Evolutionary conservation across 176 grass and related monocot species (phyloP).

Genomic region (Dendrocalamus sinicus): DNA sequence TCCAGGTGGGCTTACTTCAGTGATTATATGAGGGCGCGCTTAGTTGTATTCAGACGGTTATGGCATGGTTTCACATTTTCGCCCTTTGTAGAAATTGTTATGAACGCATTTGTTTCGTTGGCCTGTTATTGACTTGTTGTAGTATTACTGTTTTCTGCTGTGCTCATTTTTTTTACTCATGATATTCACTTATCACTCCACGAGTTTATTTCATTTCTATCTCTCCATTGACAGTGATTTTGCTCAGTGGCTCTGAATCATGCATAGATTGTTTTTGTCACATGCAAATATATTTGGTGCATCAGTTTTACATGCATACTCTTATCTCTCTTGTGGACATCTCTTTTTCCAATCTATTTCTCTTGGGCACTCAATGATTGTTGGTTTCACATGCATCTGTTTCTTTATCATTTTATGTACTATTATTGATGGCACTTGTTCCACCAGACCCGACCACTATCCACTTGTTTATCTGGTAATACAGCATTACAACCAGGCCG

Average conservation of each 20-base stretch:
- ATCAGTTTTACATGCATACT: neutral
- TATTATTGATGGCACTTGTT: conserved; percentile 37
- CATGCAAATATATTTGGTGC: neutral
- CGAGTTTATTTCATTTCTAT: neutral
- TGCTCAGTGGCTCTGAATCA: neutral
- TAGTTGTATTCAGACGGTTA: neutral
- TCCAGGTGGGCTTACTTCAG: conserved; percentile 11
- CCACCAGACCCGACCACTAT: neutral
- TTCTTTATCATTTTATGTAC: conserved; percentile 26
- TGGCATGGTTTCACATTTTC: neutral
- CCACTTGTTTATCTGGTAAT: conserved; percentile 33
- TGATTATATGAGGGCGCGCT: neutral
- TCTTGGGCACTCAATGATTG: conserved; percentile 23
- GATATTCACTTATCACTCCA: neutral
- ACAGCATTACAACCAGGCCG: neutral
- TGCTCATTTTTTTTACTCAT: neutral
- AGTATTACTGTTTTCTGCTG: neutral
- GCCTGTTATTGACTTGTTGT: neutral
- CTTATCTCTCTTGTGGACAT: conserved; percentile 14
- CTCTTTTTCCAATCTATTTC: neutral
- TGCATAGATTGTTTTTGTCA: neutral
- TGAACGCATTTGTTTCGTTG: neutral
- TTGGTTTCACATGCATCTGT: conserved; percentile 19
- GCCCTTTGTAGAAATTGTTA: neutral
- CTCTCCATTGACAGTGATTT: neutral